Conservation (phyloP, 768 basidiomycete species). For the Rhizopogon roseolus region DNA sequence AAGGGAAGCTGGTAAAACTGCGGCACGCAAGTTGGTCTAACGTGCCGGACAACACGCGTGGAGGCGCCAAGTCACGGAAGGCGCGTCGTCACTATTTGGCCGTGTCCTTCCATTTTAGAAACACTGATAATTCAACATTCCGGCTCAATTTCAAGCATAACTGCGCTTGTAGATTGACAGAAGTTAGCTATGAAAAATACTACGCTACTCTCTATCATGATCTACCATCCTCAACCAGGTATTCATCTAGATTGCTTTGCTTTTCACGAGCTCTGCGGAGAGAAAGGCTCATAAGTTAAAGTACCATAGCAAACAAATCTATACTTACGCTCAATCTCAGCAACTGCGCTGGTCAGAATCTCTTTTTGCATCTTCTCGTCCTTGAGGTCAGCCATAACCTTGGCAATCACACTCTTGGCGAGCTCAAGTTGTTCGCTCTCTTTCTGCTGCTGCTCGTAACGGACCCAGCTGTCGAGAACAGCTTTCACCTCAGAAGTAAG, state of each 20-base stretch:
- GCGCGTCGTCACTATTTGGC: slow-evolving; percentile 22
- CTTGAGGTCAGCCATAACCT: slow-evolving; percentile 75
- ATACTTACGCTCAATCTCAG: slow-evolving; percentile 89
- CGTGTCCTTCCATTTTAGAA: slow-evolving; percentile 10
- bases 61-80: slow-evolving; percentile 7
- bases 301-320: not conserved
- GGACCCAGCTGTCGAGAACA: slow-evolving; percentile 97
- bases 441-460: slow-evolving; percentile 94
- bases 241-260: slow-evolving; percentile 74
- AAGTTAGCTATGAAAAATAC: slow-evolving; percentile 3
- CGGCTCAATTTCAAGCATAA: too few species aligned
- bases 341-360: slow-evolving; percentile 70
- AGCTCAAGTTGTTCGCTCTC: slow-evolving; percentile 95
- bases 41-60: slow-evolving; percentile 12
- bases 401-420: slow-evolving; percentile 81
- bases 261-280: slow-evolving; percentile 78
- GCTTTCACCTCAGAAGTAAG: slow-evolving; percentile 87
- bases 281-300: not conserved
- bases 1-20: not conserved
- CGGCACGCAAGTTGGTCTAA: slow-evolving; percentile 4
- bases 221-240: slow-evolving; percentile 12
- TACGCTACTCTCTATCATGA: slow-evolving; percentile 15
- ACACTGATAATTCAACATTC: too few species aligned
- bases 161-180: slow-evolving; percentile 1
- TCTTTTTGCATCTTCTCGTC: slow-evolving; percentile 91